phyloP scores from a whole-genome alignment of 2,329 filamentous ascomycete species.

The Fusarium avenaceum region DNA sequence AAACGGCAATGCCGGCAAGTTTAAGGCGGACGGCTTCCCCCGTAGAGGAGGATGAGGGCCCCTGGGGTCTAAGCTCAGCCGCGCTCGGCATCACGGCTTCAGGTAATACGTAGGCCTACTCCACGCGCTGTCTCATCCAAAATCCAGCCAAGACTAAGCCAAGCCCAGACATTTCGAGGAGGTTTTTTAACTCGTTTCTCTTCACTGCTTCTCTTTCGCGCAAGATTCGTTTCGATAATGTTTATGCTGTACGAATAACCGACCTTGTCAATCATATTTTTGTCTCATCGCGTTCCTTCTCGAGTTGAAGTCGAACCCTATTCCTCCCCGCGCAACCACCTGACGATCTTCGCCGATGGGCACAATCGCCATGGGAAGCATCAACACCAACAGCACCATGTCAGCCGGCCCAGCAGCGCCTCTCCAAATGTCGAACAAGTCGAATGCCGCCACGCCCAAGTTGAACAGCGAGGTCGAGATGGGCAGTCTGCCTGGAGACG shows the following conservation, averaged over 20 bases:
- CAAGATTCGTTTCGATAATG: slow-evolving; percentile 37
- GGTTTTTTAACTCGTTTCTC: slow-evolving; percentile 19
- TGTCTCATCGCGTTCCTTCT: background rate
- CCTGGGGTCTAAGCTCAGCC: slow-evolving; percentile 44
- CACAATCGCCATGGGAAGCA: slow-evolving; percentile 58
- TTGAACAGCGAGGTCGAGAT: slow-evolving; percentile 71
- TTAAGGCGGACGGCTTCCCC: slow-evolving; percentile 31
- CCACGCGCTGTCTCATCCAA: slow-evolving; percentile 47
- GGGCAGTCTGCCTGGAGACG: slow-evolving; percentile 61
- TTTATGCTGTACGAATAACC: slow-evolving; percentile 39
- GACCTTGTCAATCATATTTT: slow-evolving; percentile 21
- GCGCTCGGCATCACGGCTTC: slow-evolving; percentile 51
- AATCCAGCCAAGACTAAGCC: slow-evolving; percentile 40
- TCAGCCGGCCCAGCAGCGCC: slow-evolving; percentile 59
- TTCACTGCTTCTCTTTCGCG: slow-evolving; percentile 22
- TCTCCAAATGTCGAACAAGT: slow-evolving; percentile 69
- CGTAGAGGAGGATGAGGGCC: slow-evolving; percentile 29
- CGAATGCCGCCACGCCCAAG: slow-evolving; percentile 65
- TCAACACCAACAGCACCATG: slow-evolving; percentile 53
- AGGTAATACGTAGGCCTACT: slow-evolving; percentile 47
- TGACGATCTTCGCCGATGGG: slow-evolving; percentile 11
- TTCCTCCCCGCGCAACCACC: slow-evolving; percentile 21
- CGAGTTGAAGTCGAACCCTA: slow-evolving; percentile 3
- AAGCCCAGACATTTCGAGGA: slow-evolving; percentile 31
- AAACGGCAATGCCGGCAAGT: slow-evolving; percentile 24